Evolutionary conservation across 495 filamentous ascomycete species (phyloP).

Genomic region (Neurospora hispaniola): DNA sequence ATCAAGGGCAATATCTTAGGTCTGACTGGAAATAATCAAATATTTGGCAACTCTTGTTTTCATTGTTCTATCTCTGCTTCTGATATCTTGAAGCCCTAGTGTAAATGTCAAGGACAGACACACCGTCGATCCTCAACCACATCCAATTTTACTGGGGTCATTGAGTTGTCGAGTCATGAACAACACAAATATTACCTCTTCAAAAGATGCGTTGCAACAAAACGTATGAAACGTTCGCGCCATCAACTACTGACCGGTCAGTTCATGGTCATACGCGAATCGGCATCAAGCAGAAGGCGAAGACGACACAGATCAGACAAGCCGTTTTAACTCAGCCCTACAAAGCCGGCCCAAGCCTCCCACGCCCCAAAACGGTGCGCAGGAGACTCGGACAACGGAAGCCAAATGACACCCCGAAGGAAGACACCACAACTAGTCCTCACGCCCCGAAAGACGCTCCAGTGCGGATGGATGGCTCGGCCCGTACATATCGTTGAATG

Average conservation of each 20-base stretch:
- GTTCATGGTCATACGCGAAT: neutral
- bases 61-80: neutral
- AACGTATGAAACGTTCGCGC: neutral
- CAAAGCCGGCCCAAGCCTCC: conserved; percentile 27
- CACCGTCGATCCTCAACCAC: neutral
- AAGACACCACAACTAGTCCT: conserved; percentile 90
- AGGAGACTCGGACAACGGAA: conserved; percentile 28
- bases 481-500: conserved; percentile 83
- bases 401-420: conserved; percentile 34
- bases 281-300: neutral
- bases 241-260: neutral
- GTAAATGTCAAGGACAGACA: neutral
- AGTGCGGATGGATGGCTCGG: conserved; percentile 76
- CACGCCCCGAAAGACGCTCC: conserved; percentile 45
- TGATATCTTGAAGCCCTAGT: neutral
- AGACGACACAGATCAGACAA: conserved; percentile 26
- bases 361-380: conserved; percentile 34
- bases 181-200: neutral
- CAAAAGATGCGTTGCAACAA: neutral
- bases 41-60: neutral
- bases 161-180: neutral
- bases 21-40: neutral
- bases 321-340: conserved; percentile 43
- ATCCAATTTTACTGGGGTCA: neutral
- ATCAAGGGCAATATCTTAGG: neutral